A percentile compares a stretch with the other conserved stretches of the same genome.
Evolutionary conservation across 768 basidiomycete species (phyloP).

Genomic region (Kwoniella dendrophila): DNA sequence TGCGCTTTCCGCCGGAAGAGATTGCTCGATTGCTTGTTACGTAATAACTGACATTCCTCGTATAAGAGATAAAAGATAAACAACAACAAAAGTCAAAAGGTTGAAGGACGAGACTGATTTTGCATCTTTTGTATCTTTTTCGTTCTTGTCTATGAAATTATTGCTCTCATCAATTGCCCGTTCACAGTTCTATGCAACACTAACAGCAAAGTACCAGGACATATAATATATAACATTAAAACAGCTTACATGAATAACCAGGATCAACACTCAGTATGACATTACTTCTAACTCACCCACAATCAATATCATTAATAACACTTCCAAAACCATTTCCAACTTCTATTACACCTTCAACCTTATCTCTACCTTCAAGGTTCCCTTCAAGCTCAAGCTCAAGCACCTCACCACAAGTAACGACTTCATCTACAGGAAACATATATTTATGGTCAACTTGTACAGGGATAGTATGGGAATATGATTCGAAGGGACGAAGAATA

Average conservation of each 20-base stretch:
- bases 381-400: constrained; percentile 1
- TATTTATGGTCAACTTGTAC: constrained; percentile 7
- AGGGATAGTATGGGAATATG: constrained; percentile 34
- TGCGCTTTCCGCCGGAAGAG: constrained; percentile 1
- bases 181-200: too few species aligned
- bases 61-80: background rate
- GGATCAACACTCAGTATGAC: constrained; percentile 7
- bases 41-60: background rate
- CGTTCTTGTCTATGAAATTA: background rate
- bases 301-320: background rate
- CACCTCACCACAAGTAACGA: constrained; percentile 10
- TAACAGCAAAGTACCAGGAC: too few species aligned
- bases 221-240: too few species aligned
- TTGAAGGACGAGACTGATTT: constrained; percentile 25
- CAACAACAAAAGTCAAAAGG: too few species aligned
- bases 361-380: constrained; percentile 35
- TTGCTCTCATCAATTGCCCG: background rate
- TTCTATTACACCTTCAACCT: background rate
- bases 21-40: background rate
- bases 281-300: constrained; percentile 20
- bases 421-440: constrained; percentile 19
- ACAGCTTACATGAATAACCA: too few species aligned
- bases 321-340: constrained; percentile 6
- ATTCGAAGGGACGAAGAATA: constrained; percentile 22
- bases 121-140: background rate